Evolutionary conservation across 495 filamentous ascomycete species (phyloP).

Genomic region (Aspergillus hancockii): DNA sequence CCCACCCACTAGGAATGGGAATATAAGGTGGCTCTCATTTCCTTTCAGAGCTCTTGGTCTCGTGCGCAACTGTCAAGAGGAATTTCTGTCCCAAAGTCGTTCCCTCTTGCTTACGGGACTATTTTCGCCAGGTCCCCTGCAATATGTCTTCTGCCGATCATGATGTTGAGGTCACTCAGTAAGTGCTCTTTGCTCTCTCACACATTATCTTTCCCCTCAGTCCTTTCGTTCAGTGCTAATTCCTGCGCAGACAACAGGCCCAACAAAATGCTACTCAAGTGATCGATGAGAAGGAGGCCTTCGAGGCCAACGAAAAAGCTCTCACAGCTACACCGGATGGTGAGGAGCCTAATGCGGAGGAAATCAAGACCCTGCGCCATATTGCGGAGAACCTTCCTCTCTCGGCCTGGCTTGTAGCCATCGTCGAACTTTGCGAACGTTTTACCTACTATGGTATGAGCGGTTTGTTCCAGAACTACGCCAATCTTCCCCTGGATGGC

Average conservation of each 20-base stretch:
- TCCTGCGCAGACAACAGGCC: slow-evolving; percentile 6
- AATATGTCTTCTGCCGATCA: slow-evolving; percentile 37
- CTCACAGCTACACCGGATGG: slow-evolving; percentile 40
- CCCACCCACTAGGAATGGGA: slow-evolving; percentile 14
- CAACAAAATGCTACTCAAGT: slow-evolving; percentile 16
- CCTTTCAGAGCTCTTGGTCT: slow-evolving; percentile 7
- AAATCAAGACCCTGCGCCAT: slow-evolving; percentile 50
- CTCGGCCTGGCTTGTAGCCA: slow-evolving; percentile 59
- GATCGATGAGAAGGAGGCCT: slow-evolving; percentile 28
- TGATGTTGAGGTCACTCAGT: slow-evolving; percentile 40
- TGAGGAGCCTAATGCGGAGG: slow-evolving; percentile 55
- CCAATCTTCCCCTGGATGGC: slow-evolving; percentile 50
- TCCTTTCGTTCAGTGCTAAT: background rate
- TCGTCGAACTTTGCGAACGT: slow-evolving; percentile 67
- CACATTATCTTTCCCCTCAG: slow-evolving; percentile 2
- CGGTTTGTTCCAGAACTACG: slow-evolving; percentile 59
- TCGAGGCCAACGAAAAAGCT: slow-evolving; percentile 37
- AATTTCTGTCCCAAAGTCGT: slow-evolving; percentile 1
- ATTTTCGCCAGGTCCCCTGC: slow-evolving; percentile 16
- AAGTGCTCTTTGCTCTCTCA: slow-evolving; percentile 21
- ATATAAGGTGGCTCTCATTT: slow-evolving; percentile 24
- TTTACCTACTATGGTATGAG: slow-evolving; percentile 68
- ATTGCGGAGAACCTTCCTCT: slow-evolving; percentile 57
- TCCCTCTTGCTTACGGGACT: slow-evolving; percentile 10
- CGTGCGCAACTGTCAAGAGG: slow-evolving; percentile 11